Conservation (phyloP, 345 rosid species). For the Gossypium rotundifolium region DNA sequence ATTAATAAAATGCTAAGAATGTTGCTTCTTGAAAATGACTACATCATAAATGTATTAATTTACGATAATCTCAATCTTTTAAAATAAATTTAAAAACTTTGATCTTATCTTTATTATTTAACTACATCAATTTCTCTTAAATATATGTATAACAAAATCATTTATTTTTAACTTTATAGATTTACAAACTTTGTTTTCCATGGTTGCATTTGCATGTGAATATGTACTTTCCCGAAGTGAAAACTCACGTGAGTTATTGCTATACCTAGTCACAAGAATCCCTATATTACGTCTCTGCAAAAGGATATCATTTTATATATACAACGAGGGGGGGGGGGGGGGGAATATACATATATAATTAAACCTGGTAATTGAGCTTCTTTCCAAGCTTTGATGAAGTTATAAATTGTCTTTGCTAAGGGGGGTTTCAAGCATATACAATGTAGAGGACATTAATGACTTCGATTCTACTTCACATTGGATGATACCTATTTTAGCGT, state of each 20-base stretch:
- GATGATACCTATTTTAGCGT: too few relatives aligned
- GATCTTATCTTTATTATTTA: too few relatives aligned
- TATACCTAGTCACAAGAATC: slow-evolving; percentile 32
- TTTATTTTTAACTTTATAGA: slow-evolving; percentile 13
- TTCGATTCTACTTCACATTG: not conserved
- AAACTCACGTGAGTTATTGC: slow-evolving; percentile 42
- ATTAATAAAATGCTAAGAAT: not conserved
- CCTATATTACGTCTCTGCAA: slow-evolving; percentile 12
- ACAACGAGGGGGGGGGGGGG: not conserved
- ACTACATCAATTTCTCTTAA: too few relatives aligned
- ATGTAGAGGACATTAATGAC: not conserved
- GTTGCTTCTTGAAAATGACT: not conserved
- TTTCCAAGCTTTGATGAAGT: not conserved
- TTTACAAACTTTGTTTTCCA: slow-evolving; percentile 26
- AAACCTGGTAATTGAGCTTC: not conserved
- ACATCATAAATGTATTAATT: too few relatives aligned
- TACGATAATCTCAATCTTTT: too few relatives aligned
- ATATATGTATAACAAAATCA: too few relatives aligned
- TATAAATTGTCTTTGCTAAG: not conserved
- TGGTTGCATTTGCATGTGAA: slow-evolving; percentile 53
- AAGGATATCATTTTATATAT: not conserved
- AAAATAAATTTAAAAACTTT: too few relatives aligned
- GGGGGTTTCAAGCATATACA: not conserved
- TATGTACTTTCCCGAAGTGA: slow-evolving; percentile 48
- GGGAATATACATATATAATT: too few relatives aligned